Conservation (phyloP, 306 rosid genomes). For the Echinosophora koreensis region DNA sequence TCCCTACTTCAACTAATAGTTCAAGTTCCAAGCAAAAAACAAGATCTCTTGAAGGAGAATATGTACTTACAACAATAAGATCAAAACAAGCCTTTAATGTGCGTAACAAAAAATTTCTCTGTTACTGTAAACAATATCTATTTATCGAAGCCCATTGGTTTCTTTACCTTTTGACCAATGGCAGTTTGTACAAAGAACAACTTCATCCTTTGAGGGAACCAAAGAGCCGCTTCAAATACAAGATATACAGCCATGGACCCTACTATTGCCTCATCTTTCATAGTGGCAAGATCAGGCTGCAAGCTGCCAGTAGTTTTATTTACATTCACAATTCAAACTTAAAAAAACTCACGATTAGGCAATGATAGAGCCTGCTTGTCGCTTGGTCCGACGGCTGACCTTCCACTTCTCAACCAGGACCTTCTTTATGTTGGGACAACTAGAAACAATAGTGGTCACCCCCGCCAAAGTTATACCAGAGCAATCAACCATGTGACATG, state of each 20-base stretch:
- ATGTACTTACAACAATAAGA: neutral
- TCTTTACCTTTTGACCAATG: slow-evolving; percentile 1
- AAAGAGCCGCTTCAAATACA: neutral
- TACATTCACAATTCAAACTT: no score
- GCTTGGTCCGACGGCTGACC: slow-evolving; percentile 79
- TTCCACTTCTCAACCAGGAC: slow-evolving; percentile 83
- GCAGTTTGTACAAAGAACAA: slow-evolving; percentile 3
- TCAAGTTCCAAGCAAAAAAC: slow-evolving; percentile 15
- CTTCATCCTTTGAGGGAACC: neutral
- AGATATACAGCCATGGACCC: no score
- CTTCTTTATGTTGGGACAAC: slow-evolving; percentile 79
- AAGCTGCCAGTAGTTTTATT: no score
- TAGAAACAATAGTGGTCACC: slow-evolving; percentile 70
- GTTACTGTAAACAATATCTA: slow-evolving; percentile 14
- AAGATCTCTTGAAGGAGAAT: slow-evolving; percentile 1
- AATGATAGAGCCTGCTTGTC: slow-evolving; percentile 76
- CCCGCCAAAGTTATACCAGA: slow-evolving; percentile 72
- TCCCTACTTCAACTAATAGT: neutral
- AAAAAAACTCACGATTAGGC: slow-evolving; percentile 55
- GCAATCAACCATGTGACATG: slow-evolving; percentile 88
- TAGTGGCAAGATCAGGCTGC: no score
- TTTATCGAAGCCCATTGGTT: neutral
- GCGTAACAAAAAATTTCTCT: slow-evolving; percentile 23
- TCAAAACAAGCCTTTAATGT: neutral
- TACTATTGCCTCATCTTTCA: no score